Base-by-base conservation (phyloP, 768 basidiomycete species). In the Hericium rajendrae region DNA sequence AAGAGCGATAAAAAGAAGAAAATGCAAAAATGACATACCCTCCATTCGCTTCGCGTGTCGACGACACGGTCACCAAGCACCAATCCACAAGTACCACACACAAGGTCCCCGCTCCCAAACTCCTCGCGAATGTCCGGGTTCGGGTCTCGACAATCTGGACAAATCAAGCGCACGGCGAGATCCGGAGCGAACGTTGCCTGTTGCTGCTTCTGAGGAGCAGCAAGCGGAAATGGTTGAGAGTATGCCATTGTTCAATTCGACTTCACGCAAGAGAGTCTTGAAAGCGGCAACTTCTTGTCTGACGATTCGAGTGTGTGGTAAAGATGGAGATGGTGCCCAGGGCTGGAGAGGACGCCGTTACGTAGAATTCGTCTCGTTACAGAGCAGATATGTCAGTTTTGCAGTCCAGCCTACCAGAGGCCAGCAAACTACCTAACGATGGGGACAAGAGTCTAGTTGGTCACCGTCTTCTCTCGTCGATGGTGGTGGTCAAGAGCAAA, bases 21-120 rank as follows among this genome's bases (percentile, higher is more conserved):
- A 57, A 55, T 40, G 32, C 58, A 54, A n/a, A 58, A 6, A 40
- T 13, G 46, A 83, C 89, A 78, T 77, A 91, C 89, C 77, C 86
- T 77, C 91, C 94, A 99, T 86, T 99, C 97, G 74, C 91, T 94
- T 71, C 95, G 78, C 39, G 97, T 98, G 73, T 99, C 97, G 32
- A 98, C 94, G 54, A 99, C 85, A 64, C 93, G 82, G 70, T 98
- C 97, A 65, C 95, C 95, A 61, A 98, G 76, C 64, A 99, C 94
- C 64, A 97, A 78, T 57, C 94, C 93, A 78, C 93, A 95, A 60
- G 81, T 81, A 67, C 88, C 88, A 76, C 94, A 93, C 64, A 98
- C 97, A 69, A 98, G 84, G 74, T 99, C 97, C 67, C 97, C 97
- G 64, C 90, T 89, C 67, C 91, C 90, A 73, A 95, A 98, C 76